Evolutionary conservation across 345 rosid genomes (phyloP).

Genomic region (Corchorus capsularis): DNA sequence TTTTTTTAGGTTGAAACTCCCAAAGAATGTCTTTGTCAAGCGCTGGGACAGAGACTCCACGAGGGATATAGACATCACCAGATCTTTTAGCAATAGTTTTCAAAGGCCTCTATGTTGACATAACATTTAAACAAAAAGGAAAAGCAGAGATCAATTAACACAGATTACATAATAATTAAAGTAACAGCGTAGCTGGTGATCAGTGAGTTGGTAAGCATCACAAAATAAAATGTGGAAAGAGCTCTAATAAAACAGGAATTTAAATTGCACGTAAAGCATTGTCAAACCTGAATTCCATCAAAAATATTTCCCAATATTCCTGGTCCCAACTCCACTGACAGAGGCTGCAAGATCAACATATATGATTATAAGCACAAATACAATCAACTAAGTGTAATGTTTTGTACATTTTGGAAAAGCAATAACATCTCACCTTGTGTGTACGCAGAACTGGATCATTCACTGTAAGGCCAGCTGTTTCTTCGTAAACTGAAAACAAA

Average conservation of each 20-base stretch:
- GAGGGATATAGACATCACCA: conserved; percentile 98
- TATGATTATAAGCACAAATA: conserved; percentile 16
- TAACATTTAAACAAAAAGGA: conserved; percentile 2
- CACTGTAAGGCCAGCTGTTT: conserved; percentile 89
- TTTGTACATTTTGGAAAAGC: too few relatives aligned
- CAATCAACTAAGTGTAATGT: not conserved
- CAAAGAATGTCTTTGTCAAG: conserved; percentile 92
- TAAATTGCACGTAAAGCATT: conserved; percentile 5
- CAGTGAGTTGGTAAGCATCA: not conserved
- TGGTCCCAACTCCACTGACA: conserved; percentile 97
- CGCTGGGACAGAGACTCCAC: conserved; percentile 98
- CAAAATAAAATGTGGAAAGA: not conserved
- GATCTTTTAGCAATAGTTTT: conserved; percentile 93
- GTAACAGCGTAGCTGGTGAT: conserved; percentile 11
- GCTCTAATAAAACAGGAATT: not conserved
- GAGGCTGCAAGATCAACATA: conserved; percentile 66
- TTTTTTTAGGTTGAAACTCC: conserved; percentile 91
- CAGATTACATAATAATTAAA: not conserved
- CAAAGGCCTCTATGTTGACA: conserved; percentile 77
- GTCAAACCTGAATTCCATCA: conserved; percentile 95
- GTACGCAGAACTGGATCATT: conserved; percentile 92
- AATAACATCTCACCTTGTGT: conserved; percentile 43
- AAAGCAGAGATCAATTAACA: not conserved
- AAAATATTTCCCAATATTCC: conserved; percentile 98
- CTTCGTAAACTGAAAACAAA: conserved; percentile 54